These are phyloP conservation scores for Funneliformis caledonium DNA, from an alignment of 371 early-diverging fungal species.

Conservation along the genomic window DNA sequence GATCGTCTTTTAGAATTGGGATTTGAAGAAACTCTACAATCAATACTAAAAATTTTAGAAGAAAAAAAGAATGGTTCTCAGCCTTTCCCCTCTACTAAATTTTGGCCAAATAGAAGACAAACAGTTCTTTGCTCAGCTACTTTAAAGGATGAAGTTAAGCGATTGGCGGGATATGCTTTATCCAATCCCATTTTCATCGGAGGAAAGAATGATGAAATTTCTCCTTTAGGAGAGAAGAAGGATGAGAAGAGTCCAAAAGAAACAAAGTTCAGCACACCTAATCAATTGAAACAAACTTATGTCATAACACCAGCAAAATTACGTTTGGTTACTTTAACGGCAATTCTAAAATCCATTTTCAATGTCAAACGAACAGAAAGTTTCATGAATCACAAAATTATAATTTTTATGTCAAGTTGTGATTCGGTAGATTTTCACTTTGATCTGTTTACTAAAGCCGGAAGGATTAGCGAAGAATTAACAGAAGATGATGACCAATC, in stretches of 20 bases:
- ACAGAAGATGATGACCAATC: constrained; percentile 48
- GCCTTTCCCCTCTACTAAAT: not conserved
- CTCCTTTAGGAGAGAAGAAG: constrained; percentile 38
- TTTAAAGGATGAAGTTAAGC: constrained; percentile 78
- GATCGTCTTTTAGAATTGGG: constrained; percentile 97
- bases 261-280: constrained; percentile 61
- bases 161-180: constrained; percentile 79
- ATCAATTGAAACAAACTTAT: constrained; percentile 85
- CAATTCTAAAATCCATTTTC: constrained; percentile 65
- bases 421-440: constrained; percentile 94
- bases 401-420: constrained; percentile 91
- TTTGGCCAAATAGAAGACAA: constrained; percentile 69
- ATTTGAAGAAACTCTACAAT: constrained; percentile 92
- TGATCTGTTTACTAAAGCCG: constrained; percentile 67
- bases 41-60: constrained; percentile 73
- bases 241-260: constrained; percentile 49
- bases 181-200: constrained; percentile 73
- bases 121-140: constrained; percentile 96
- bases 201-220: constrained; percentile 43
- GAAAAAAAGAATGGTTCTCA: constrained; percentile 49
- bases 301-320: constrained; percentile 87
- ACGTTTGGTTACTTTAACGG: constrained; percentile 83
- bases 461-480: constrained; percentile 42
- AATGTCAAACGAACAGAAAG: constrained; percentile 3
- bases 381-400: constrained; percentile 60